Evolutionary conservation across 2,329 filamentous ascomycete species (phyloP).

Genomic region (Aspergillus sp.): DNA sequence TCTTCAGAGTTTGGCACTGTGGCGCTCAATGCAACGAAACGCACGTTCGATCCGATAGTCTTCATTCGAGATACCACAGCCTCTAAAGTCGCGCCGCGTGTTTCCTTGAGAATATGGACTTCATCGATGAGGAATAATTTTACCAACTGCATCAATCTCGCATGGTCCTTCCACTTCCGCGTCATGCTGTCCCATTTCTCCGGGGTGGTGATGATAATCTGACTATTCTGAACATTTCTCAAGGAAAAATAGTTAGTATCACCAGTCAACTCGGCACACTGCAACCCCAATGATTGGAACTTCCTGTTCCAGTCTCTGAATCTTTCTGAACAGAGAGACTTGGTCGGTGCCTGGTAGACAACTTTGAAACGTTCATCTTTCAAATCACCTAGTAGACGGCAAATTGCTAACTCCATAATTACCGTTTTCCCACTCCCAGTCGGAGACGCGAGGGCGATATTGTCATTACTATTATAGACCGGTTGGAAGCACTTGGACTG

Average conservation of each 20-base stretch:
- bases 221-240: constrained; percentile 64
- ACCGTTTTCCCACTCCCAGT: constrained; percentile 84
- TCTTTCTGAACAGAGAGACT: constrained; percentile 73
- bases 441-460: constrained; percentile 74
- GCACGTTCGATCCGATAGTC: constrained; percentile 66
- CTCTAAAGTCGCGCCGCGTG: constrained; percentile 73
- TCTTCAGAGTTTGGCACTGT: constrained; percentile 80
- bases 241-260: constrained; percentile 68
- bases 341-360: constrained; percentile 80
- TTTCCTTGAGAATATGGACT: constrained; percentile 79
- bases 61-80: constrained; percentile 86
- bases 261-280: constrained; percentile 74
- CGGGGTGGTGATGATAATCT: constrained; percentile 80
- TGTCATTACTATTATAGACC: constrained; percentile 65
- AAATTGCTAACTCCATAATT: constrained; percentile 77
- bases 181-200: constrained; percentile 93
- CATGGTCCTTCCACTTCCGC: constrained; percentile 78
- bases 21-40: constrained; percentile 77
- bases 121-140: constrained; percentile 82
- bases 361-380: constrained; percentile 66
- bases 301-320: constrained; percentile 73
- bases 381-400: constrained; percentile 58
- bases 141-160: constrained; percentile 67
- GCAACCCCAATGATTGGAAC: constrained; percentile 62
- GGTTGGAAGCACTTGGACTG: constrained; percentile 72